Base-by-base conservation (phyloP, 129 eudicot genomes). In the Oenanthe sinensis region DNA sequence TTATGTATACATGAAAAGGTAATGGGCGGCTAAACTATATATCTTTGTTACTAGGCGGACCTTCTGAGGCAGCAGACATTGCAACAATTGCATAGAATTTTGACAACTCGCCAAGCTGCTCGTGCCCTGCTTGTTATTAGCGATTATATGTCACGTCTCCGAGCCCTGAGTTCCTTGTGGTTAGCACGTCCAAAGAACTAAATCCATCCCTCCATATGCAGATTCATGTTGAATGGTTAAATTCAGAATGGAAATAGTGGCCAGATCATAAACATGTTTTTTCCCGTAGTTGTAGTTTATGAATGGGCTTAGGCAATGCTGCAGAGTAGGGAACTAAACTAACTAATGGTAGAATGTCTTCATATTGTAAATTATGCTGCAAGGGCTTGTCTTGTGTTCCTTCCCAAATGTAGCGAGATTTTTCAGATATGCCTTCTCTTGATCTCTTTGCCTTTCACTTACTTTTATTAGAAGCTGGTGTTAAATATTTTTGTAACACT, bases 51-150 rank as follows among this genome's bases (percentile, higher is more conserved):
- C 20, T 55, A 96, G 99, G 99, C 97, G 16, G 99, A 96, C 77
- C 94, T 96, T 73, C 75, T 96, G 82, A 90, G 99, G 83, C 96
- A 88, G 80, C 99, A 92, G 84, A 92, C 97, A 2, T 74, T 96
- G 74, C 99, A 96, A 70, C 97, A 90, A 84, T 42, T 96, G 89
- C 96, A 90, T 83, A 84, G 96, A 62, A 96, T 96, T 50, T 82
- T 96, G 91, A 96, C 97, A 1, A 92, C 97, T 43, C 87, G 97
- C 28, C 99, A 96, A 89, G 92, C 96, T 67, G 96, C 99, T 28
- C 94, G 97, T 52, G 99, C 99, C 0, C 96, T 96, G 78, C 91
- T 96, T 54, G 97, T 87, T 44, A 92, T 96, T 45, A 87, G 84
- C 30, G 97, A 92, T 81, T 92, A 92, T 75, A 96, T 78, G 86